Conservation (phyloP, 345 rosid genomes). For the Salix suchowensis region DNA sequence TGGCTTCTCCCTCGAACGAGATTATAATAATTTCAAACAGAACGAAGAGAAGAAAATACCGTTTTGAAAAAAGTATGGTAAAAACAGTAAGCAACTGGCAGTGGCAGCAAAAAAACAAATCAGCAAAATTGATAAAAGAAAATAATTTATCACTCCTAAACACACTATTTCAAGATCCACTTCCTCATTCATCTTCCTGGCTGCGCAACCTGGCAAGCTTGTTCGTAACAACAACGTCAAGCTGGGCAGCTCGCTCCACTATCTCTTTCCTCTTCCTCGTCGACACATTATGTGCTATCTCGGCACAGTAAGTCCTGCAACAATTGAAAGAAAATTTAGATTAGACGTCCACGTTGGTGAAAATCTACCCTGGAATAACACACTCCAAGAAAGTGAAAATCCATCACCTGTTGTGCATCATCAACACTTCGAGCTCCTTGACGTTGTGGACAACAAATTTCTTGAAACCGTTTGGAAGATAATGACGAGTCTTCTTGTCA, state of each 20-base stretch:
- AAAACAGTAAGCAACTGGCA: neutral
- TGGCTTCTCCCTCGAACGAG: too few relatives aligned
- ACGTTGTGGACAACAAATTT: constrained; percentile 72
- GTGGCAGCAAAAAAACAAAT: neutral
- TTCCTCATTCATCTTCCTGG: constrained; percentile 73
- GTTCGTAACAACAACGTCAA: constrained; percentile 69
- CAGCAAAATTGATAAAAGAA: neutral
- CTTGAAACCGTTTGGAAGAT: constrained; percentile 83
- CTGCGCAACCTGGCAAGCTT: constrained; percentile 68
- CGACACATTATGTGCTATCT: constrained; percentile 78
- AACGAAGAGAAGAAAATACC: too few relatives aligned
- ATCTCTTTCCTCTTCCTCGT: constrained; percentile 79
- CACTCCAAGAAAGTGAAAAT: neutral
- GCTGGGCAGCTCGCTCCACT: constrained; percentile 79
- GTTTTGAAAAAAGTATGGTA: too few relatives aligned
- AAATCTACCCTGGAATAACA: neutral
- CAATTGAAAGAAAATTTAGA: neutral
- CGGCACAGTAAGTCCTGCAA: constrained; percentile 71
- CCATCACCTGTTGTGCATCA: constrained; percentile 89
- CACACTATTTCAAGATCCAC: neutral
- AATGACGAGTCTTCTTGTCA: constrained; percentile 76
- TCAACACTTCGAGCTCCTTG: constrained; percentile 66
- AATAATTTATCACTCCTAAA: neutral
- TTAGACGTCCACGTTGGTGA: neutral
- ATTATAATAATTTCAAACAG: too few relatives aligned